Evolutionary conservation across 2,329 filamentous ascomycete genomes (phyloP).

Genomic region (Fusarium sp.): DNA sequence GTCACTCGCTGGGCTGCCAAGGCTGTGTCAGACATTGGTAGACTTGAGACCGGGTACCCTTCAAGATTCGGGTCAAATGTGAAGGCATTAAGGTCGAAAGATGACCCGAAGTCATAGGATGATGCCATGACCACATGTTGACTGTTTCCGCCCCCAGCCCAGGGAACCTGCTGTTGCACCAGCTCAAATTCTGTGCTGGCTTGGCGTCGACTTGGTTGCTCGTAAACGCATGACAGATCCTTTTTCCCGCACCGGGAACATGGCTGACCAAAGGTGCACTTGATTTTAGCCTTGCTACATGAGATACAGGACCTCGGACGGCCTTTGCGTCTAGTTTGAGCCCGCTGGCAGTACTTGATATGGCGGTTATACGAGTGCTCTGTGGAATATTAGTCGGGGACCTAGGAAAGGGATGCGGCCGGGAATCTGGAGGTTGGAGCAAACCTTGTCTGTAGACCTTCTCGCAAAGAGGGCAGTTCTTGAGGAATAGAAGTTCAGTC

Average conservation of each 20-base stretch:
- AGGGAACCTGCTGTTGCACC: no score
- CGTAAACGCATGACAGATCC: slow-evolving; percentile 27
- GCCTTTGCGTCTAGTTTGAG: slow-evolving; percentile 40
- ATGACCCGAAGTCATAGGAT: fast-evolving
- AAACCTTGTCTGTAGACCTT: slow-evolving; percentile 39
- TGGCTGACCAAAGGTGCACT: slow-evolving; percentile 40
- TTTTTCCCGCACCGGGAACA: slow-evolving; percentile 36
- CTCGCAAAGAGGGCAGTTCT: slow-evolving; percentile 32
- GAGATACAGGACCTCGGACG: slow-evolving; percentile 36
- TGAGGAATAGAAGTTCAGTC: not conserved
- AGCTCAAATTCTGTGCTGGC: fast-evolving
- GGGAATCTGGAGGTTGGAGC: not conserved
- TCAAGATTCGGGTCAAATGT: not conserved
- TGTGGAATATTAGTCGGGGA: not conserved
- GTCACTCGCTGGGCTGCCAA: not conserved
- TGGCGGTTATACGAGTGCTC: slow-evolving; percentile 41
- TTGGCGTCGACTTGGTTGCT: not conserved
- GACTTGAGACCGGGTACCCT: not conserved
- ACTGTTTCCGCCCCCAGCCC: fast-evolving
- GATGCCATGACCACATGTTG: not conserved
- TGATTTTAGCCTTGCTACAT: slow-evolving; percentile 39
- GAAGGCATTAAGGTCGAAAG: not conserved
- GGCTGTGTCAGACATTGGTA: fast-evolving
- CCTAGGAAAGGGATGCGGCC: no score
- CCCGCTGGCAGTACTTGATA: slow-evolving; percentile 41